Evolutionary conservation across 306 rosid species (phyloP), one percentile per base, ranked within the genome.

Genomic region (Purshia tridentata): DNA sequence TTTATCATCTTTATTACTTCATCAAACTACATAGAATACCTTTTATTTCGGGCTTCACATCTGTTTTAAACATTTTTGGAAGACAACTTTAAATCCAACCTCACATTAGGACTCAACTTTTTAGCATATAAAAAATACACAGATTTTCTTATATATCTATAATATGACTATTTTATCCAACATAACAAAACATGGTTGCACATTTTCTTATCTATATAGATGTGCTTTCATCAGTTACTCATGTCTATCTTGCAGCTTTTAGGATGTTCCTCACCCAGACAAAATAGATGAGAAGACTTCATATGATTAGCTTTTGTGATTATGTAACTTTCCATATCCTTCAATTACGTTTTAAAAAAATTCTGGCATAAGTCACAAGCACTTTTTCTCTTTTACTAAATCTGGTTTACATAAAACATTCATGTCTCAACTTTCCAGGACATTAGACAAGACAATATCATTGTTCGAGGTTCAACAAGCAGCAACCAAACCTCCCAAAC

Each of bases 381-480:
- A 44, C n/a, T 37, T 47, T 68, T 50, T 56, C 9, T 37, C 29
- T 19, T 44, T 55, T 74, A 22, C 37, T 45, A 56, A 68, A 68
- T 23, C 41, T 56, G 45, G 44, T 74, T n/a, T 47, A 9, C 47
- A 40, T 9, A 42, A 44, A 45, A 58, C 16, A 58, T 61, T 51
- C 16, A 19, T 61, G 48, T 72, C 16, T 16, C 15, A 39, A 57
- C 15, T 62, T 79, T 66, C 19, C 86, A 86, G 88, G 86, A 70
- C 80, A 18, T 75, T 86, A 66, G 90, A 84, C 46, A 86, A 84
- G 68, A 84, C 90, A 51, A 86, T 86, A 37, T 84, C 90, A 64
- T 74, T 81, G 4, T 77, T 86, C 74, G 90, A 84, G 83, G 78
- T 86, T 69, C 86, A 86, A 84, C 83, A 84, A 66, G 90, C 90